Evolutionary conservation across 495 filamentous ascomycete species (phyloP).

Genomic region (Annulohypoxylon stygium): DNA sequence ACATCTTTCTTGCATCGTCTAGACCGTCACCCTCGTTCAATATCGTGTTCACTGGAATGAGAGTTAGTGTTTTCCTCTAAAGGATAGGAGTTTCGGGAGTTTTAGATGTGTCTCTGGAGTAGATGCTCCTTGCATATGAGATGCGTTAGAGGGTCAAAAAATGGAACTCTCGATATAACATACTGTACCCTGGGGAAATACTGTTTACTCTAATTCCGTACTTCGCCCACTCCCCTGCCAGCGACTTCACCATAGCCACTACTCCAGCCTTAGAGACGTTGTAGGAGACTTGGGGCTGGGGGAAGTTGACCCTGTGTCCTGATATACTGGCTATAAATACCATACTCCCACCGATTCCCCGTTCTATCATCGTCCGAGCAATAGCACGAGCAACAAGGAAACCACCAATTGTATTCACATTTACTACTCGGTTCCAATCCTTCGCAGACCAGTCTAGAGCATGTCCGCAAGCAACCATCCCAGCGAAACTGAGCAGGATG

Average conservation of each 20-base stretch:
- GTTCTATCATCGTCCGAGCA: slow-evolving; percentile 66
- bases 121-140: neutral
- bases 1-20: slow-evolving; percentile 65
- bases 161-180: neutral
- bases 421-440: slow-evolving; percentile 71
- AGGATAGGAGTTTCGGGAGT: neutral
- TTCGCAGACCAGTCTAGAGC: slow-evolving; percentile 66
- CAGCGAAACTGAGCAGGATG: slow-evolving; percentile 74
- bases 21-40: slow-evolving; percentile 75
- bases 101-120: neutral
- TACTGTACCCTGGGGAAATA: slow-evolving; percentile 76
- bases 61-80: neutral
- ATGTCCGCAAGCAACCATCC: slow-evolving; percentile 71
- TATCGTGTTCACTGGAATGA: slow-evolving; percentile 74
- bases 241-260: slow-evolving; percentile 67
- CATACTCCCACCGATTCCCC: slow-evolving; percentile 69
- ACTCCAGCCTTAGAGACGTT: slow-evolving; percentile 78
- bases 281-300: slow-evolving; percentile 77
- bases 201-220: slow-evolving; percentile 77
- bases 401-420: slow-evolving; percentile 76
- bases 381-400: slow-evolving; percentile 78
- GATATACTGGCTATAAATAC: slow-evolving; percentile 77
- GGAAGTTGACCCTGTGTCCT: slow-evolving; percentile 74
- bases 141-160: neutral
- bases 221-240: slow-evolving; percentile 75